These are phyloP conservation scores for Canna indica DNA, from an alignment of 176 grass and related monocot genomes.

Conservation along the genomic window DNA sequence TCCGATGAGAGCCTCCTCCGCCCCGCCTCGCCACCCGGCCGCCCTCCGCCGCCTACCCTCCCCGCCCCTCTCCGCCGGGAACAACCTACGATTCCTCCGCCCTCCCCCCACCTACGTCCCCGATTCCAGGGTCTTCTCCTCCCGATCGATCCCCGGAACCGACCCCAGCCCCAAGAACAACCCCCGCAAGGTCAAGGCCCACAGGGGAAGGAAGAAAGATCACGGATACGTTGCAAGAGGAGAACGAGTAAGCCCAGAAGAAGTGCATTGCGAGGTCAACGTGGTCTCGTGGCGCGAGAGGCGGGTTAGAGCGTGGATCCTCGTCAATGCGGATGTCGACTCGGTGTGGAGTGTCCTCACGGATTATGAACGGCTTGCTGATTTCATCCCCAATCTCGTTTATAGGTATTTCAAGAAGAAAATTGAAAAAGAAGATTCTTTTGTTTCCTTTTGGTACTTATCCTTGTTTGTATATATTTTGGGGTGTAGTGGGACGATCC, in stretches of 20 bases:
- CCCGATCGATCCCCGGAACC: slow-evolving; percentile 3
- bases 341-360: slow-evolving; percentile 86
- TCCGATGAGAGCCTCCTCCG: slow-evolving; percentile 29
- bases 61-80: background rate
- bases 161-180: slow-evolving; percentile 7
- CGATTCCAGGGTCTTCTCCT: background rate
- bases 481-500: slow-evolving; percentile 65
- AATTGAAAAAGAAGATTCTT: background rate
- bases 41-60: slow-evolving; percentile 30
- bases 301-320: slow-evolving; percentile 48
- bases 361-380: slow-evolving; percentile 85
- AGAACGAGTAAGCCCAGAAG: background rate
- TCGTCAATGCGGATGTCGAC: slow-evolving; percentile 63
- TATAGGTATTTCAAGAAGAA: slow-evolving; percentile 37
- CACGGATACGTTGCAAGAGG: background rate
- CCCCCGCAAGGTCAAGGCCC: slow-evolving; percentile 4
- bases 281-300: slow-evolving; percentile 94
- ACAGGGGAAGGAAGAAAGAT: slow-evolving; percentile 12
- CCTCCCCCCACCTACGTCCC: background rate
- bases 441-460: slow-evolving; percentile 4
- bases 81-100: slow-evolving; percentile 6
- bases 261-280: slow-evolving; percentile 72
- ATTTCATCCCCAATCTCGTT: slow-evolving; percentile 90
- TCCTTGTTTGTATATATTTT: slow-evolving; percentile 9
- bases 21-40: slow-evolving; percentile 26